phyloP scores from a whole-genome alignment of 225 moss, liverwort and hornwort species.

The Antitrichia curtipendula region DNA sequence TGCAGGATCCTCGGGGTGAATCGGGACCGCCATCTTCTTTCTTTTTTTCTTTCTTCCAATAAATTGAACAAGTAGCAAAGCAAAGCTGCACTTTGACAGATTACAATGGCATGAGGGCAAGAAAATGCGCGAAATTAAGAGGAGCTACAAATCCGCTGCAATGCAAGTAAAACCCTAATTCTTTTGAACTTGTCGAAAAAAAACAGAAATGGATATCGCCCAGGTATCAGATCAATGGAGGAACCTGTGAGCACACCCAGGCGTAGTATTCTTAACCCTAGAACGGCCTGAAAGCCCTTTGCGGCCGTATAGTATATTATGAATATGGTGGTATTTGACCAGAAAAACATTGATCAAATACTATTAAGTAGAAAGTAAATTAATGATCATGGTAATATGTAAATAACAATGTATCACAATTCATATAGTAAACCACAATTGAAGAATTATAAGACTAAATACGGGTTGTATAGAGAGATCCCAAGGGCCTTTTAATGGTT shows the following conservation, averaged over 20 bases:
- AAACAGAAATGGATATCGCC: neutral
- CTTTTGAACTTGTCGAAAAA: neutral
- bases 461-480: too few relatives aligned
- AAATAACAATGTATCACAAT: too few relatives aligned
- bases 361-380: too few relatives aligned
- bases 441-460: too few relatives aligned
- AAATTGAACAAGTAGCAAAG: neutral
- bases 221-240: neutral
- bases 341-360: too few relatives aligned
- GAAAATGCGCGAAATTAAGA: neutral
- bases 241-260: neutral
- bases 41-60: neutral
- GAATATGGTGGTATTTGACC: too few relatives aligned
- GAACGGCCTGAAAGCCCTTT: too few relatives aligned
- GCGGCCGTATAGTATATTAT: too few relatives aligned
- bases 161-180: neutral
- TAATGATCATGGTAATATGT: too few relatives aligned
- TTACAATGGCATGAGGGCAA: neutral
- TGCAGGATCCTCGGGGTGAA: conserved; percentile 17
- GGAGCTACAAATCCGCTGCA: neutral
- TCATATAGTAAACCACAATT: too few relatives aligned
- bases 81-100: neutral
- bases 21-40: conserved; percentile 21
- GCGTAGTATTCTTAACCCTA: neutral
- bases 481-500: too few relatives aligned